These are phyloP conservation scores for Cutaneotrichosporon mucoides DNA, from an alignment of 1,284 basidiomycete genomes.

Conservation along the genomic window DNA sequence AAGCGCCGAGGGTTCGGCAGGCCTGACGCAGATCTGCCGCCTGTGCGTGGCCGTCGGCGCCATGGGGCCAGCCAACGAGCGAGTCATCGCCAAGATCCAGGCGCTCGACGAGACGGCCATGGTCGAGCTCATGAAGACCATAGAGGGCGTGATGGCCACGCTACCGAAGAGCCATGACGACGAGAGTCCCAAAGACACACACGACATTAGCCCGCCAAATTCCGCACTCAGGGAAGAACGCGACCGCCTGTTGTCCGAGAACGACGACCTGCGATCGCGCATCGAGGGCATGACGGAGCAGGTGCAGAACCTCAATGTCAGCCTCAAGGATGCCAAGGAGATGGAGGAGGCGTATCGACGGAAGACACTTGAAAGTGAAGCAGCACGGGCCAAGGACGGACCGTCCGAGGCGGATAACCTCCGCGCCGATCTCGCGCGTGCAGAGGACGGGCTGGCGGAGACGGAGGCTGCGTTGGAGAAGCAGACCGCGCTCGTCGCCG, in stretches of 20 bases:
- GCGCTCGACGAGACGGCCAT: constrained; percentile 39
- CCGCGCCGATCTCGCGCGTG: constrained; percentile 58
- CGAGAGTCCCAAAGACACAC: constrained; percentile 1
- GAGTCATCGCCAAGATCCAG: constrained; percentile 45
- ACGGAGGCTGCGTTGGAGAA: constrained; percentile 75
- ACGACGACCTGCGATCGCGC: constrained; percentile 35
- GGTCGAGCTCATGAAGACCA: constrained; percentile 46
- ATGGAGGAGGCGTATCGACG: constrained; percentile 11
- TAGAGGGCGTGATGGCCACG: constrained; percentile 41
- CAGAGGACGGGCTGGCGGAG: constrained; percentile 77
- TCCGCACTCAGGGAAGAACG: constrained; percentile 30
- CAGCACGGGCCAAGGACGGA: constrained; percentile 6
- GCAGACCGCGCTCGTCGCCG: constrained; percentile 62
- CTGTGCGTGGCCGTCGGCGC: constrained; percentile 39
- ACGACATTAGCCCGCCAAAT: constrained; percentile 9
- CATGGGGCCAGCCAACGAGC: constrained; percentile 44
- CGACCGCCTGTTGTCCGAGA: constrained; percentile 38
- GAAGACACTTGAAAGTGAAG: constrained; percentile 8
- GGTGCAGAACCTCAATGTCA: constrained; percentile 33
- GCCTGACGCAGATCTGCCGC: constrained; percentile 36
- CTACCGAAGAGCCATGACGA: constrained; percentile 25
- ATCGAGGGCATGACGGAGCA: constrained; percentile 41
- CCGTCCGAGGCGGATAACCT: constrained; percentile 69
- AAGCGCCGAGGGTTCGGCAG: constrained; percentile 26
- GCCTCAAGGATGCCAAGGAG: constrained; percentile 1